phyloP scores from a whole-genome alignment of 495 filamentous ascomycete species.

The Penicillium paxilli region DNA sequence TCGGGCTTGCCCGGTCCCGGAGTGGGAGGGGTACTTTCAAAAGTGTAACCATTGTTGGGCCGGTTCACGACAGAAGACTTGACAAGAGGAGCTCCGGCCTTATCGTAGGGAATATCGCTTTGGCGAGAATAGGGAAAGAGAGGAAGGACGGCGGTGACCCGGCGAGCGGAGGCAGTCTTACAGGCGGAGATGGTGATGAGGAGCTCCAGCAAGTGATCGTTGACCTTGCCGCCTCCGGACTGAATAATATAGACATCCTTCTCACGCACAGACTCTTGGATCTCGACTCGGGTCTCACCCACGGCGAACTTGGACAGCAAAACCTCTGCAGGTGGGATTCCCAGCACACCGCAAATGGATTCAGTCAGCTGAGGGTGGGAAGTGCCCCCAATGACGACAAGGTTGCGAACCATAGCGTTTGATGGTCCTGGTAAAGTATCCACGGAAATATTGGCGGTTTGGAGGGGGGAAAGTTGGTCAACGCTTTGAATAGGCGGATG shows the following conservation, averaged over 20 bases:
- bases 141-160: conserved; percentile 91
- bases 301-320: conserved; percentile 89
- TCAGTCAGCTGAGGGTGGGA: conserved; percentile 88
- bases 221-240: conserved; percentile 84
- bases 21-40: conserved; percentile 88
- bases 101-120: conserved; percentile 94
- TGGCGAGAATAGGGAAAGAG: conserved; percentile 96
- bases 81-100: conserved; percentile 81
- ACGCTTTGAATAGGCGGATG: conserved; percentile 17
- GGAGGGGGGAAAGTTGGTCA: conserved; percentile 9
- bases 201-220: conserved; percentile 93
- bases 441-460: conserved; percentile 6
- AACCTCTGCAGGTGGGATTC: conserved; percentile 78
- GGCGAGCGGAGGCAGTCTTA: conserved; percentile 89
- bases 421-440: conserved; percentile 6
- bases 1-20: conserved; percentile 68
- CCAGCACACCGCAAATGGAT: conserved; percentile 81
- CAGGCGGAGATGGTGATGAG: conserved; percentile 96
- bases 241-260: conserved; percentile 99
- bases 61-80: conserved; percentile 58
- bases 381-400: conserved; percentile 89
- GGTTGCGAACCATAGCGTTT: conserved; percentile 82
- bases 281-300: conserved; percentile 93
- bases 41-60: conserved; percentile 71
- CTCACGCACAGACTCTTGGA: conserved; percentile 90